These are phyloP conservation scores for Globisporangium paroecandrum DNA, from an alignment of 352 stramenopile species.

Conservation along the genomic window DNA sequence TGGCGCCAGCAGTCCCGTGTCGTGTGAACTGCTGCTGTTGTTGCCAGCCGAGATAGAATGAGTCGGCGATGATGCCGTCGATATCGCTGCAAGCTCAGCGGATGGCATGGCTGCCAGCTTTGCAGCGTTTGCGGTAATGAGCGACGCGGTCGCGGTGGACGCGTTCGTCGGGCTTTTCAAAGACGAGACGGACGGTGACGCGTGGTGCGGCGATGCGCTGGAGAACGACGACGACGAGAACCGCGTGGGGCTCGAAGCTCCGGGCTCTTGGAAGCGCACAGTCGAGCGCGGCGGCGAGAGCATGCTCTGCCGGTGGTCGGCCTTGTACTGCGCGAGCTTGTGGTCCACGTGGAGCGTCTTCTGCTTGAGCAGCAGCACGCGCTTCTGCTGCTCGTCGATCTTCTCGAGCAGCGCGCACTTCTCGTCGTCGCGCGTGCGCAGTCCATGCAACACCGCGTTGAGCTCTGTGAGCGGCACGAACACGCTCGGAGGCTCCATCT, in stretches of 20 bases:
- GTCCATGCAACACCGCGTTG: conserved; percentile 31
- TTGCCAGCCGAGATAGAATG: neutral
- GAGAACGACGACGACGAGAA: conserved; percentile 12
- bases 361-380: conserved; percentile 32
- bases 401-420: conserved; percentile 31
- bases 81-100: neutral
- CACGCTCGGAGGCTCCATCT: conserved; percentile 17
- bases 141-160: neutral
- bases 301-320: conserved; percentile 42
- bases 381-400: conserved; percentile 36
- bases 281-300: conserved; percentile 7
- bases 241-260: neutral
- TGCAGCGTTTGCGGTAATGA: neutral
- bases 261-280: conserved; percentile 1
- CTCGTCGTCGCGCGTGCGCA: conserved; percentile 36
- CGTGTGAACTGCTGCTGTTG: neutral
- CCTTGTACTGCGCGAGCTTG: conserved; percentile 42
- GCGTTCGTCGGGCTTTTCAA: neutral
- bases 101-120: neutral
- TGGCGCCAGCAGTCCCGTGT: neutral
- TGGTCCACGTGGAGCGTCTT: conserved; percentile 42
- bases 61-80: neutral
- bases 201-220: conserved; percentile 11
- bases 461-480: conserved; percentile 46
- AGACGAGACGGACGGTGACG: neutral